A percentile compares a stretch with the other conserved stretches of the same genome.
These are phyloP conservation scores for Diddensiella transvaalensis DNA, from an alignment of 805 yeast genomes.

Conservation along the genomic window DNA sequence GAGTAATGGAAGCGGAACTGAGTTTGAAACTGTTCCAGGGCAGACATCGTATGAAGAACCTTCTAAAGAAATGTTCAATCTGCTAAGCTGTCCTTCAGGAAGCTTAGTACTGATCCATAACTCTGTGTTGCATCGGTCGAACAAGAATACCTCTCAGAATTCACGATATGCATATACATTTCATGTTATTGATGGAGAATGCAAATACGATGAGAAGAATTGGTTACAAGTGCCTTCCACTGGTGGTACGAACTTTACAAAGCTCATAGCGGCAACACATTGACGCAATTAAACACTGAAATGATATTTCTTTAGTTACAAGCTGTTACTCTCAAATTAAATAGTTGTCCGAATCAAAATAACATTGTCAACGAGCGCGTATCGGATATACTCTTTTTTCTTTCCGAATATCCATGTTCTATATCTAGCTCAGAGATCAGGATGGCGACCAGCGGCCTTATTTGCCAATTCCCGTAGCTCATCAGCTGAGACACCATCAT, in stretches of 20 bases:
- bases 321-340: too few species aligned
- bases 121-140: slow-evolving; percentile 68
- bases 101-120: slow-evolving; percentile 68
- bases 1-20: slow-evolving; percentile 52
- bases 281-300: too few species aligned
- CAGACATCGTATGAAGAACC: slow-evolving; percentile 31
- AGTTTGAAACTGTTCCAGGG: slow-evolving; percentile 41
- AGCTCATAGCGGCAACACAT: slow-evolving; percentile 32
- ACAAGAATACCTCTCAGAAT: slow-evolving; percentile 48
- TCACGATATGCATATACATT: slow-evolving; percentile 77
- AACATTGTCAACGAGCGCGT: too few species aligned
- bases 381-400: not conserved
- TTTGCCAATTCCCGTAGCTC: not conserved
- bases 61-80: slow-evolving; percentile 43
- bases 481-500: slow-evolving; percentile 5
- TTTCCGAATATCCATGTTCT: not conserved
- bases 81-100: slow-evolving; percentile 67
- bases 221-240: slow-evolving; percentile 77
- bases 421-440: not conserved
- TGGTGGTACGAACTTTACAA: slow-evolving; percentile 61
- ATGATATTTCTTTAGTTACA: too few species aligned
- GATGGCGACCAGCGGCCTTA: not conserved
- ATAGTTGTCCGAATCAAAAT: too few species aligned
- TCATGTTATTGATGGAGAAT: slow-evolving; percentile 68
- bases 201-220: slow-evolving; percentile 58